Conservation (phyloP, 1,284 basidiomycete genomes). For the Cerrena zonata region DNA sequence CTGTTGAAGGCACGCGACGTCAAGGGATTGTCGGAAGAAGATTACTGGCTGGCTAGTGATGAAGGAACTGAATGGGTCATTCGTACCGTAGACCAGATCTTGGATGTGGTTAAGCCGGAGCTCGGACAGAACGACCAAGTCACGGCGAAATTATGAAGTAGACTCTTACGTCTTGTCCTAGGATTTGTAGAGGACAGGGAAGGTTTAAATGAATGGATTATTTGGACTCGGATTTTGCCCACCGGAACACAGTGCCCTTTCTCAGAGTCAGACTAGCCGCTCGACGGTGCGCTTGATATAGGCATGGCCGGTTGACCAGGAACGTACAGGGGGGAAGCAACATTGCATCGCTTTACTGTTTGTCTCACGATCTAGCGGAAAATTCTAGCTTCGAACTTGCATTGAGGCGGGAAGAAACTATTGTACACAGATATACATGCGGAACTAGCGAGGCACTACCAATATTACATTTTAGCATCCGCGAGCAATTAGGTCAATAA, state of each 20-base stretch:
- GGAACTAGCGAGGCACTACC: constrained; percentile 4
- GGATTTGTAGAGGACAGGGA: too few relatives aligned
- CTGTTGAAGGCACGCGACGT: constrained; percentile 76
- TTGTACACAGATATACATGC: constrained; percentile 12
- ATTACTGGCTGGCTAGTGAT: constrained; percentile 82
- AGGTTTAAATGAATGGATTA: too few relatives aligned
- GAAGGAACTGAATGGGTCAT: constrained; percentile 92
- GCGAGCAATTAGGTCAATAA: constrained; percentile 8
- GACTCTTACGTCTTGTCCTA: neutral
- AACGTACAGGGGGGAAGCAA: too few relatives aligned
- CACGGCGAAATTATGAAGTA: neutral
- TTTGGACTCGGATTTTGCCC: too few relatives aligned
- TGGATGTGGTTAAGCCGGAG: constrained; percentile 49
- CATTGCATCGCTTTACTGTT: too few relatives aligned
- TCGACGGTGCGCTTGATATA: too few relatives aligned
- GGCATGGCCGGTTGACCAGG: too few relatives aligned
- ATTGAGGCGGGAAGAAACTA: constrained; percentile 12
- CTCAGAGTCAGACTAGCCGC: too few relatives aligned
- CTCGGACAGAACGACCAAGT: neutral
- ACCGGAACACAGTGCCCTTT: too few relatives aligned
- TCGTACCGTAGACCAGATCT: constrained; percentile 76
- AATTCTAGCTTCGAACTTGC: constrained; percentile 9
- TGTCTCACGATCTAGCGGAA: constrained; percentile 6
- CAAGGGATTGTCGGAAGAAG: constrained; percentile 62
- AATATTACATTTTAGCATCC: constrained; percentile 17